Base-by-base conservation (phyloP, 2,329 filamentous ascomycete genomes). In the Aspergillus nomiae region DNA sequence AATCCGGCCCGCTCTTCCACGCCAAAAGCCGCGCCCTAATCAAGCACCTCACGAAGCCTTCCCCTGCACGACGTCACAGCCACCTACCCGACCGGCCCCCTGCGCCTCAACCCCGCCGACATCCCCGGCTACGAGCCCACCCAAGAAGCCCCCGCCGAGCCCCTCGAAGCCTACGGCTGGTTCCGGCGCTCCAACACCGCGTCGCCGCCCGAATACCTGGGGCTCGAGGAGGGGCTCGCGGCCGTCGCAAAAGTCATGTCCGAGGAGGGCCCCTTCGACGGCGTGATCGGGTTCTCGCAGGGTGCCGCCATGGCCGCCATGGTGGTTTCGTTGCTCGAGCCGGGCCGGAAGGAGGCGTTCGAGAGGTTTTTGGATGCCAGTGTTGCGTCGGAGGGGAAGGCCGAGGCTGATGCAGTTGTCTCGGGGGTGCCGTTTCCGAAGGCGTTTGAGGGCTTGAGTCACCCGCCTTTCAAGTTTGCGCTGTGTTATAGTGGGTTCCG, bases 21-120 rank as follows among this genome's bases (percentile, higher is more conserved):
- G 87, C 90, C 77, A 97, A 97, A 82, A 96, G 92, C 53, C 91
- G 92, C 76, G 92, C 92, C 12, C 83, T 97, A 1, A 88, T 93
- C 71, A 97, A 97, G 78, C 83, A 89, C 59, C 85, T 97, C 62
- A 78, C 83, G 64, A 96, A 74, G 81, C 87, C 32, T 90, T 97
- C 85, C 87, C 10, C 78, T 85, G 2, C 85, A 89, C 51, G 79
- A 85, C 60, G 79, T 89, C 45, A 77, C 82, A 4, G 83, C 92
- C 59, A 78, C 87, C 73, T 93, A 91, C 78, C 89, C 90, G 5
- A 92, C 90, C 0, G 91, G 78, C 0, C 91, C 91, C 4, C 83
- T 86, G 72, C 85, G 82, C 4, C 85, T 94, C 16, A 82, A 79
- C 34, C 83, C 87, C 6, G 77, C 81, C 57, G 90, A 94, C 68